Evolutionary conservation across 2,329 filamentous ascomycete genomes (phyloP), one percentile per base, ranked within the genome.

Genomic region (Teratosphaeria pseudoeucalypti): DNA sequence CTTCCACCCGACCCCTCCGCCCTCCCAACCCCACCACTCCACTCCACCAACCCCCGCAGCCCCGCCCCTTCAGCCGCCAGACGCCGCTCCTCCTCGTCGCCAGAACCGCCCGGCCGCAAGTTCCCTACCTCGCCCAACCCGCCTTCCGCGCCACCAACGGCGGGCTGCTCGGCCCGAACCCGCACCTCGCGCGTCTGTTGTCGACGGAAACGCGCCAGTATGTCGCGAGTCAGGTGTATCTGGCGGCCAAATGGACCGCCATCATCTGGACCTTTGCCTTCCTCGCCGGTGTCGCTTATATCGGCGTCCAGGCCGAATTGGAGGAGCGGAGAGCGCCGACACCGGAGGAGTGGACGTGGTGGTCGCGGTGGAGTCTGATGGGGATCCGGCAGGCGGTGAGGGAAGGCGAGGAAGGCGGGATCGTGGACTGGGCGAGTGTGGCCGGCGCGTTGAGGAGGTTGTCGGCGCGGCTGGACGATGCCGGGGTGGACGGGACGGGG

Each of bases 251-350:
- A 64, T 90, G 84, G 71, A 85, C 82, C 0, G 67, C 81, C n/a
- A 79, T 83, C 32, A 73, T 89, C 49, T 92, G 85, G 80, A 81
- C 84, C 14, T 81, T 85, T 49, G 72, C 85, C 7, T 76, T 81
- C 53, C 81, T 87, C 61, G 73, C 85, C 52, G 76, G 83, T 47
- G 76, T 88, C 10, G 82, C 85, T 47, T 81, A 81, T 64, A 83
- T 85, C 63, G 86, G 86, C 16, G 71, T 90, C 39, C 80, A 87
- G 69, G 86, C 92, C 68, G 90, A 95, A 73, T 77, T 81, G 61
- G 78, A 89, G 53, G 91, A 96, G 75, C 81, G 86, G 55, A 78
- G 82, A 57, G 89, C 86, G 71, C 91, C 91, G 0, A 92, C 90
- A 1, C 92, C 92, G 1, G 81, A 83, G 29, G 92, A 95, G 71